Evolutionary conservation across 2,329 filamentous ascomycete species (phyloP).

Genomic region (Fusarium oxysporum): DNA sequence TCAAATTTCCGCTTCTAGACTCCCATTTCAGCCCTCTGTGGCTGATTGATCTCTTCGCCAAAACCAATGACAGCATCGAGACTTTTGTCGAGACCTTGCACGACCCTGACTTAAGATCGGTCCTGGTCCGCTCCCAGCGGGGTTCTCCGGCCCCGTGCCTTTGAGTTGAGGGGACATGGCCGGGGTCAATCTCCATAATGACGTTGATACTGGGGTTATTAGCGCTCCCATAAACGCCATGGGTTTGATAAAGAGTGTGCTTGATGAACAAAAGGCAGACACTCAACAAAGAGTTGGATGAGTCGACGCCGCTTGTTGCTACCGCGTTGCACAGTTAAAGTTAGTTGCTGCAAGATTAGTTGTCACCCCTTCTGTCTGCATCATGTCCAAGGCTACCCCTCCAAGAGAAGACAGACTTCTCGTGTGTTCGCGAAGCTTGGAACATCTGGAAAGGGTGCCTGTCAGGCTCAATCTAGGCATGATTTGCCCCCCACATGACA

Average conservation of each 20-base stretch:
- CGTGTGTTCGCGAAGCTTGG: constrained; percentile 20
- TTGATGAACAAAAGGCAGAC: background rate
- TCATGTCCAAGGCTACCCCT: background rate
- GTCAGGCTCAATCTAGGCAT: constrained; percentile 24
- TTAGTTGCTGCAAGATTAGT: constrained; percentile 10
- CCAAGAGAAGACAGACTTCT: constrained; percentile 9
- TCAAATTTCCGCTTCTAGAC: background rate
- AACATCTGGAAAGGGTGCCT: constrained; percentile 24
- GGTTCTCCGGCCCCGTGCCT: constrained; percentile 35
- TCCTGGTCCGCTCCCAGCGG: constrained; percentile 35
- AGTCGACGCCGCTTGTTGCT: background rate
- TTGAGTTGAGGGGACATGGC: constrained; percentile 25
- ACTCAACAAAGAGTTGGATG: background rate
- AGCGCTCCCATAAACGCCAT: constrained; percentile 10
- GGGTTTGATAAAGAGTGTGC: background rate
- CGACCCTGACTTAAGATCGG: constrained; percentile 40
- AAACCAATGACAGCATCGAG: constrained; percentile 11
- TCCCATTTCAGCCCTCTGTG: background rate
- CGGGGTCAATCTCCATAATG: constrained; percentile 38
- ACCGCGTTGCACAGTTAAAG: background rate
- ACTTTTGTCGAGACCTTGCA: constrained; percentile 21
- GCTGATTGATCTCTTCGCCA: constrained; percentile 9
- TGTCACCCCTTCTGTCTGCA: constrained; percentile 7
- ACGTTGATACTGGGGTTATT: constrained; percentile 32
- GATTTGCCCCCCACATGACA: constrained; percentile 43